These are phyloP conservation scores for Domatiomyces globalis DNA, from an alignment of 2,329 filamentous ascomycete genomes.

Conservation along the genomic window DNA sequence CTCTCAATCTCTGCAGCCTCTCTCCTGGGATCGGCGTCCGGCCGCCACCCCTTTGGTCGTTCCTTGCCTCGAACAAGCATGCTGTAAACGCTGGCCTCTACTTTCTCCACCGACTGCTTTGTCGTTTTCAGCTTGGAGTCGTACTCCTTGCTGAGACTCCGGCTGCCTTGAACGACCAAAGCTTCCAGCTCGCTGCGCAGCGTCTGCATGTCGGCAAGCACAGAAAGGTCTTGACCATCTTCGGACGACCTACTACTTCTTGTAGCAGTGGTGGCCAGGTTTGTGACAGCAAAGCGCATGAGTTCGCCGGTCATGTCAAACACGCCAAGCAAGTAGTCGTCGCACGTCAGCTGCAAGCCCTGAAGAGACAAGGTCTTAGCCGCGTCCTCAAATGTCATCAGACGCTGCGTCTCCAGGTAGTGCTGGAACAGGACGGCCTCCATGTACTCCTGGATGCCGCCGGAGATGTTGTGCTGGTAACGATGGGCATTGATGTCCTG, in stretches of 20 bases:
- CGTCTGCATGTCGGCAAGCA: conserved; percentile 67
- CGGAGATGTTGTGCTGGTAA: conserved; percentile 62
- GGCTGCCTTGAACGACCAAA: conserved; percentile 42
- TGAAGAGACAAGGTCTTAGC: conserved; percentile 26
- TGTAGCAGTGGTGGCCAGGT: conserved; percentile 49
- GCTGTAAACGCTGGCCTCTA: conserved; percentile 80
- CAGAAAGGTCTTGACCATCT: conserved; percentile 36
- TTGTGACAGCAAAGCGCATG: conserved; percentile 90
- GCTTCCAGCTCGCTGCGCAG: conserved; percentile 65
- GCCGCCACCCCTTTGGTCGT: conserved; percentile 81
- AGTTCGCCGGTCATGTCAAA: conserved; percentile 92
- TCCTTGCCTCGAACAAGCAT: conserved; percentile 77
- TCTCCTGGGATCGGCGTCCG: conserved; percentile 39
- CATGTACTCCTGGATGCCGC: conserved; percentile 82
- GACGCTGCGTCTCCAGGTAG: conserved; percentile 63
- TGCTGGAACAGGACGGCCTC: conserved; percentile 81
- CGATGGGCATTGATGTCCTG: conserved; percentile 67
- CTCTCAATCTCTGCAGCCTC: conserved; percentile 24
- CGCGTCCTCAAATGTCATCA: conserved; percentile 56
- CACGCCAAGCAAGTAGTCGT: conserved; percentile 80
- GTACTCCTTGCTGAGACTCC: conserved; percentile 47
- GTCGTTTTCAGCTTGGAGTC: conserved; percentile 75
- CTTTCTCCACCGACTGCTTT: conserved; percentile 79
- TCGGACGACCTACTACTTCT: conserved; percentile 9
- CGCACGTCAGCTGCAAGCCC: conserved; percentile 52